These are phyloP conservation scores for Neofusicoccum cordaticola DNA, from an alignment of 2,329 filamentous ascomycete species.

Conservation along the genomic window DNA sequence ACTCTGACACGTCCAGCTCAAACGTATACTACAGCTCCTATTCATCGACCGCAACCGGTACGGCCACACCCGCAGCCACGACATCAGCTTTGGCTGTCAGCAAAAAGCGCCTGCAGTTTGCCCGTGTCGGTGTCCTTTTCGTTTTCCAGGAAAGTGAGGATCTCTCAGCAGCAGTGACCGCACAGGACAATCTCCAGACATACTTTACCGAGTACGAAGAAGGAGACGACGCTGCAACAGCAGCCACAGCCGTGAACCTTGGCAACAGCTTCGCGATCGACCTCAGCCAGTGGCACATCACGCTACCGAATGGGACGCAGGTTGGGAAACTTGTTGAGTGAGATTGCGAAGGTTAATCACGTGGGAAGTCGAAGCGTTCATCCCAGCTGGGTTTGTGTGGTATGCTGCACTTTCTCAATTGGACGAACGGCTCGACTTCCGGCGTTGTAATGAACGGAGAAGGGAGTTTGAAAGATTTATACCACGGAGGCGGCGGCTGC, in stretches of 20 bases:
- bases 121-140: constrained; percentile 45
- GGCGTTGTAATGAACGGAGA: not conserved
- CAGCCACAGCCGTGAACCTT: constrained; percentile 22
- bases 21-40: constrained; percentile 16
- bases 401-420: too few relatives aligned
- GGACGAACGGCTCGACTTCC: too few relatives aligned
- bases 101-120: constrained; percentile 40
- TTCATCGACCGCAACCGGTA: constrained; percentile 19
- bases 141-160: constrained; percentile 42
- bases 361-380: too few relatives aligned
- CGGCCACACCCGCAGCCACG: constrained; percentile 22
- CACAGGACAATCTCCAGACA: constrained; percentile 42
- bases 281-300: constrained; percentile 18
- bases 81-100: constrained; percentile 15
- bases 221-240: constrained; percentile 26
- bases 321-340: not conserved
- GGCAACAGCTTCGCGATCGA: constrained; percentile 24
- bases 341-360: not conserved
- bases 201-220: constrained; percentile 34
- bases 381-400: too few relatives aligned
- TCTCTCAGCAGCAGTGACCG: constrained; percentile 40
- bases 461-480: not conserved
- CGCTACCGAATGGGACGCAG: constrained; percentile 4
- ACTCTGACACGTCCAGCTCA: constrained; percentile 20
- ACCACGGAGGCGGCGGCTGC: not conserved